Conservation (phyloP, 495 filamentous ascomycete species). For the Aspergillus carlsbadensis region DNA sequence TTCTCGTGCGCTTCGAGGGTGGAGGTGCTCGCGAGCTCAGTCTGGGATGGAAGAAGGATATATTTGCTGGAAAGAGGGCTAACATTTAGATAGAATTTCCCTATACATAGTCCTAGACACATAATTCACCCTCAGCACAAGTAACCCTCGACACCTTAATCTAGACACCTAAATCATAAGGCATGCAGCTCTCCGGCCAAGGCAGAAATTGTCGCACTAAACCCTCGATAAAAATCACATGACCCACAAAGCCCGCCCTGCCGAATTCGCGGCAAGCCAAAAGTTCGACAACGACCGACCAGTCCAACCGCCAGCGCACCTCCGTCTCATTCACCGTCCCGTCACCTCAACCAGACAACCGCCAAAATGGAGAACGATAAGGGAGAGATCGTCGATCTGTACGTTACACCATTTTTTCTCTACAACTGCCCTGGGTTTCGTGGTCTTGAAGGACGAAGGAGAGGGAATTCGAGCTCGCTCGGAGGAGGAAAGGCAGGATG, state of each 20-base stretch:
- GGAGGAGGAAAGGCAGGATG: background rate
- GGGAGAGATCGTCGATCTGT: conserved; percentile 99
- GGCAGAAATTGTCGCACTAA: conserved; percentile 13
- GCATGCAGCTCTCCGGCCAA: too few relatives aligned
- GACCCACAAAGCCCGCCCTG: conserved; percentile 48
- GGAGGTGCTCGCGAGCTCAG: conserved; percentile 54
- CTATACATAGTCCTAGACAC: background rate
- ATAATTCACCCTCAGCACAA: background rate
- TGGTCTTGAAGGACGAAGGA: background rate
- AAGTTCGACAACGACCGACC: conserved; percentile 20
- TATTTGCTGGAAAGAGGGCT: conserved; percentile 31
- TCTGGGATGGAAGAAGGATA: conserved; percentile 53
- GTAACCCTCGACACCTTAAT: conserved; percentile 7
- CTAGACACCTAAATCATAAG: too few relatives aligned
- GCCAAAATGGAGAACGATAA: conserved; percentile 93
- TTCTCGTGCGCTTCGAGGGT: conserved; percentile 65
- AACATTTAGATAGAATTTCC: conserved; percentile 23
- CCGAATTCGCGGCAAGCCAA: conserved; percentile 20
- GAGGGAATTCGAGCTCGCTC: background rate
- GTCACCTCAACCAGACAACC: conserved; percentile 49
- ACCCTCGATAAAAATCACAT: conserved; percentile 52
- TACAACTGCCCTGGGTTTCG: conserved; percentile 11
- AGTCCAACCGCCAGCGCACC: conserved; percentile 25
- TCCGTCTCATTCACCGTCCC: conserved; percentile 36
- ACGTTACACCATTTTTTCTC: conserved; percentile 35